Percentiles rank a stretch among this genome's conserved stretches.
These are phyloP conservation scores for Microcyclospora pomicola DNA, from an alignment of 2,329 filamentous ascomycete genomes.

Conservation along the genomic window DNA sequence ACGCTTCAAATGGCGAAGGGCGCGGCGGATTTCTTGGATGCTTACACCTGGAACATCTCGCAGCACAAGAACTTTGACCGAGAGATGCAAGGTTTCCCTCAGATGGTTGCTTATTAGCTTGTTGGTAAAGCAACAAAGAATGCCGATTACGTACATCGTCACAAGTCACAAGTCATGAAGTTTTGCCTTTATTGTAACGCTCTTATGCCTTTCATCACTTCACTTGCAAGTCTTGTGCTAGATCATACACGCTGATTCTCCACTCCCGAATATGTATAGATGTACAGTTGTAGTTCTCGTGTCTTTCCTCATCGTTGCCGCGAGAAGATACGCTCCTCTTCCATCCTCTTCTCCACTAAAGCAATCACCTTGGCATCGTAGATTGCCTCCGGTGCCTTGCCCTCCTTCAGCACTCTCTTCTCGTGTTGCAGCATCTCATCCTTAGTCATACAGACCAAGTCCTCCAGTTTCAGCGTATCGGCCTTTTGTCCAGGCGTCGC, in stretches of 20 bases:
- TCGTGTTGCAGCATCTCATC: conserved; percentile 75
- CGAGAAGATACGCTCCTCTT: conserved; percentile 40
- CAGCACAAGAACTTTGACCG: conserved; percentile 62
- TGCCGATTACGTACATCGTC: too few relatives aligned
- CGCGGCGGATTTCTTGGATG: conserved; percentile 54
- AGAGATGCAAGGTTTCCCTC: conserved; percentile 55
- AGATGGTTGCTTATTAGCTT: conserved; percentile 53
- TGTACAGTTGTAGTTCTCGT: too few relatives aligned
- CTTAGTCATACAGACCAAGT: conserved; percentile 84
- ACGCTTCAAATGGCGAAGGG: conserved; percentile 51
- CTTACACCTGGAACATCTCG: conserved; percentile 55
- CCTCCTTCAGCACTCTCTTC: conserved; percentile 59
- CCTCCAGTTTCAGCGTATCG: conserved; percentile 51
- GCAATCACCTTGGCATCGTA: conserved; percentile 57
- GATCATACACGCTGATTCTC: too few relatives aligned
- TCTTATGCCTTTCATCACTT: too few relatives aligned
- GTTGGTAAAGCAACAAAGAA: too few relatives aligned
- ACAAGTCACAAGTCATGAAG: too few relatives aligned
- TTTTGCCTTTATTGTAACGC: too few relatives aligned
- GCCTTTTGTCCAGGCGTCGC: conserved; percentile 62
- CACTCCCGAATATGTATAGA: too few relatives aligned
- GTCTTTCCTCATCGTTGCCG: conserved; percentile 3
- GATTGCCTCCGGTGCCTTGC: conserved; percentile 53
- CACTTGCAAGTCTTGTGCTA: too few relatives aligned
- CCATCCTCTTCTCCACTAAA: conserved; percentile 51